These are phyloP conservation scores for Zhuliangozyma parablackwelliae DNA, from an alignment of 1,139 yeast genomes.

Conservation along the genomic window DNA sequence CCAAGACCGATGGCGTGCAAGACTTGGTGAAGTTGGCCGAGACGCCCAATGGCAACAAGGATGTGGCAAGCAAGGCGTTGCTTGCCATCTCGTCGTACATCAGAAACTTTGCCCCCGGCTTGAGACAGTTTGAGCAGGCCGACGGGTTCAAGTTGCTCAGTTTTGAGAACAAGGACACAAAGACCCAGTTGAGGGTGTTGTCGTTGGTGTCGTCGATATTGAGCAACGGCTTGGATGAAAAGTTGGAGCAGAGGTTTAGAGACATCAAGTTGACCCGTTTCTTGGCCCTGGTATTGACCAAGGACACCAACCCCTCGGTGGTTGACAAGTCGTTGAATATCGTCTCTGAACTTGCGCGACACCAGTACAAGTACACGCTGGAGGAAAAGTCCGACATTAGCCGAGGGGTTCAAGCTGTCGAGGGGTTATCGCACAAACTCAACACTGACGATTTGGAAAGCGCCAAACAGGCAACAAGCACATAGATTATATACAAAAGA, in stretches of 20 bases:
- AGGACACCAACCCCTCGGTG: conserved; percentile 46
- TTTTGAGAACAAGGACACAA: conserved; percentile 20
- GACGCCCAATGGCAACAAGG: conserved; percentile 16
- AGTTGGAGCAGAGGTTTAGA: conserved; percentile 37
- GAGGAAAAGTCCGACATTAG: conserved; percentile 42
- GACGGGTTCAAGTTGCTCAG: conserved; percentile 59
- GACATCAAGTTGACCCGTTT: conserved; percentile 34
- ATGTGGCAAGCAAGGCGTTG: conserved; percentile 46
- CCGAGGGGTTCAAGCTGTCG: conserved; percentile 39
- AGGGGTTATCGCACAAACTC: conserved; percentile 41
- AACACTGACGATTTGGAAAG: conserved; percentile 49
- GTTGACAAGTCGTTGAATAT: conserved; percentile 60
- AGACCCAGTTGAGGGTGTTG: conserved; percentile 49
- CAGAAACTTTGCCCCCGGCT: conserved; percentile 65
- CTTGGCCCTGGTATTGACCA: conserved; percentile 32
- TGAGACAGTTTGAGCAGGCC: conserved; percentile 46
- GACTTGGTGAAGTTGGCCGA: conserved; percentile 38
- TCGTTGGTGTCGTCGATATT: conserved; percentile 56
- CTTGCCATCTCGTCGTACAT: conserved; percentile 74
- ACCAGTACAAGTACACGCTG: conserved; percentile 43
- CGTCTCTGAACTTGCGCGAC: conserved; percentile 43
- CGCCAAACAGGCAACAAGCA: conserved; percentile 40
- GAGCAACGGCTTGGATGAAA: conserved; percentile 44
- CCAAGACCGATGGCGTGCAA: conserved; percentile 47
- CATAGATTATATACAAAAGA: conserved; percentile 1